Evolutionary conservation across 495 filamentous ascomycete species (phyloP).

Genomic region (Cenococcum geophilum): DNA sequence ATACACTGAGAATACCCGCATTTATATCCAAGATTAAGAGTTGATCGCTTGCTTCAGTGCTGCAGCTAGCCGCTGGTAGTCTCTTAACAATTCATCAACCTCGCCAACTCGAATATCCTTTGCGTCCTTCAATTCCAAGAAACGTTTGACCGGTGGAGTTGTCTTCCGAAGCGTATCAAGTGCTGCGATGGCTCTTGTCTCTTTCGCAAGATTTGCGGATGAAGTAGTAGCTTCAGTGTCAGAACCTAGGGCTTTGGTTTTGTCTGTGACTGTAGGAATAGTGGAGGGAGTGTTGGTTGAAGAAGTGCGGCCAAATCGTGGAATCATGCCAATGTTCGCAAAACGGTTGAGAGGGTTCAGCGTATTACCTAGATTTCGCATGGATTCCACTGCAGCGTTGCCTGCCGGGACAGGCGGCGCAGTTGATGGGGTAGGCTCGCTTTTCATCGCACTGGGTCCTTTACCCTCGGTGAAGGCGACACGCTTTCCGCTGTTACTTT

Average conservation of each 20-base stretch:
- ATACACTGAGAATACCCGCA: too few relatives aligned
- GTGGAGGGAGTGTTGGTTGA: slow-evolving; percentile 37
- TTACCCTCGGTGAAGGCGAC: slow-evolving; percentile 38
- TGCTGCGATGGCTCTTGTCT: slow-evolving; percentile 28
- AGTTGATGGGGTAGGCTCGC: neutral
- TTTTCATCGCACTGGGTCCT: neutral
- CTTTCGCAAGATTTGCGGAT: slow-evolving; percentile 29
- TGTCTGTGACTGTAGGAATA: slow-evolving; percentile 15
- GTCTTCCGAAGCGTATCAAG: slow-evolving; percentile 50
- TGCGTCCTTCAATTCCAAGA: slow-evolving; percentile 72
- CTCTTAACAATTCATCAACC: slow-evolving; percentile 70
- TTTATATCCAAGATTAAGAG: slow-evolving; percentile 3
- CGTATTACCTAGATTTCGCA: slow-evolving; percentile 75
- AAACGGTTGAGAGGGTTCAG: slow-evolving; percentile 81
- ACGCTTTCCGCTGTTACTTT: slow-evolving; percentile 46
- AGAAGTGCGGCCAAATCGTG: slow-evolving; percentile 63
- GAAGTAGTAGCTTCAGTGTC: slow-evolving; percentile 3
- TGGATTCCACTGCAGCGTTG: slow-evolving; percentile 65
- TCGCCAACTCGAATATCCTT: slow-evolving; percentile 76
- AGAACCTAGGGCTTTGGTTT: slow-evolving; percentile 11
- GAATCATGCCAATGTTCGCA: slow-evolving; percentile 56
- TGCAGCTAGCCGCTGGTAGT: slow-evolving; percentile 77
- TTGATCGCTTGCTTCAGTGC: slow-evolving; percentile 51
- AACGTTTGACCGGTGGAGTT: slow-evolving; percentile 68
- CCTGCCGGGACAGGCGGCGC: slow-evolving; percentile 35